Percentiles rank a stretch among this genome's conserved stretches.
Evolutionary conservation across 2,329 filamentous ascomycete genomes (phyloP).

Genomic region (Penicillium sp.): DNA sequence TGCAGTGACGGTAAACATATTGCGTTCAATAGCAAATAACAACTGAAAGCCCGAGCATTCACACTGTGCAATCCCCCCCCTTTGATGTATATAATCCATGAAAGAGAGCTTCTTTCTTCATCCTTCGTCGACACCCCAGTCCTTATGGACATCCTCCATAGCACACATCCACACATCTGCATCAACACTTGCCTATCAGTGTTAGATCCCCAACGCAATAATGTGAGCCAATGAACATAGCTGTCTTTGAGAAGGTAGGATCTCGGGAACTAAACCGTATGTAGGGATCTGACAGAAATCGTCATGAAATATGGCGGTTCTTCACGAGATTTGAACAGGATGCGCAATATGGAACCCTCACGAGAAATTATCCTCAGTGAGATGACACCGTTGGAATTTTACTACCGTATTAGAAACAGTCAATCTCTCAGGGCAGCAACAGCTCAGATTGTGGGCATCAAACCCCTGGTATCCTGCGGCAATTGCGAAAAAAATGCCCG

Average conservation of each 20-base stretch:
- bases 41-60: background rate
- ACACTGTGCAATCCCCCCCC: background rate
- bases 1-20: background rate
- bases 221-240: background rate
- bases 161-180: background rate
- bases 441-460: background rate
- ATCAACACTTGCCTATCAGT: background rate
- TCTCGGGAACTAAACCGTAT: background rate
- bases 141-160: background rate
- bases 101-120: background rate
- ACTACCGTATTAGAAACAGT: rapidly evolving
- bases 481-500: background rate
- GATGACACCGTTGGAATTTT: background rate
- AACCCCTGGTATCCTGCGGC: background rate
- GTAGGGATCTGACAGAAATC: no score
- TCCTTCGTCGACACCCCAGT: background rate
- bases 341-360: background rate
- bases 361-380: background rate
- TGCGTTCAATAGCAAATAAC: background rate
- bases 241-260: background rate
- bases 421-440: no score
- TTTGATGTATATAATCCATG: background rate
- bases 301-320: background rate
- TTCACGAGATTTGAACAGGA: background rate
- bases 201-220: no score